These are phyloP conservation scores for Diversispora epigaea DNA, from an alignment of 192 early-diverging fungal species.

Conservation along the genomic window DNA sequence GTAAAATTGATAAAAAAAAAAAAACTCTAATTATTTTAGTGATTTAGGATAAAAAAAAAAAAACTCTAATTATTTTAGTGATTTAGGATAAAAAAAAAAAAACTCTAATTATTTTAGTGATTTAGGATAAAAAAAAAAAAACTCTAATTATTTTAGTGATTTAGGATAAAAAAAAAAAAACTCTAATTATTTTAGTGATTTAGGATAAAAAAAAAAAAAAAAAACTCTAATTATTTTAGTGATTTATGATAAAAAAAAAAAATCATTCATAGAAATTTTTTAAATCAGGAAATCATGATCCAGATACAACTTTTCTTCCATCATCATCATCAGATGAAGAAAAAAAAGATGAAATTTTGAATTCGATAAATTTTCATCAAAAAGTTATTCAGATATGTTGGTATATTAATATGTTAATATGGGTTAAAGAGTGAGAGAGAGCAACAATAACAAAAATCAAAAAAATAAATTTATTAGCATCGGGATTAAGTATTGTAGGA, in stretches of 20 bases:
- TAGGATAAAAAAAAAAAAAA: not conserved
- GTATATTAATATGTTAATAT: not conserved
- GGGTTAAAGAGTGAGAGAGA: too few relatives aligned
- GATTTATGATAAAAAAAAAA: not conserved
- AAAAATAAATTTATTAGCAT: not conserved
- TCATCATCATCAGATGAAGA: not conserved
- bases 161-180: not conserved
- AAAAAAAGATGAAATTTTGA: not conserved
- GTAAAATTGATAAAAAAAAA: conserved; percentile 13
- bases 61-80: not conserved
- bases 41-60: not conserved
- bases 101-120: not conserved
- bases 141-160: not conserved
- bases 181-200: not conserved
- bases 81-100: not conserved
- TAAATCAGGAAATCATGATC: conserved; percentile 25
- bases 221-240: not conserved
- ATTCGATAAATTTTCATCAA: conserved; percentile 14
- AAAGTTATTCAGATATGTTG: conserved; percentile 4
- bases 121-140: not conserved
- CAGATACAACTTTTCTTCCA: not conserved
- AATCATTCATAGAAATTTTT: too few relatives aligned
- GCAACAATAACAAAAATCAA: not conserved
- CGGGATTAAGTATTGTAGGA: conserved; percentile 25
- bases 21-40: not conserved